A percentile compares a stretch with the other conserved stretches of the same genome.
phyloP scores from a whole-genome alignment of 192 early-diverging fungal genomes.

The Linnemannia hyalina region DNA sequence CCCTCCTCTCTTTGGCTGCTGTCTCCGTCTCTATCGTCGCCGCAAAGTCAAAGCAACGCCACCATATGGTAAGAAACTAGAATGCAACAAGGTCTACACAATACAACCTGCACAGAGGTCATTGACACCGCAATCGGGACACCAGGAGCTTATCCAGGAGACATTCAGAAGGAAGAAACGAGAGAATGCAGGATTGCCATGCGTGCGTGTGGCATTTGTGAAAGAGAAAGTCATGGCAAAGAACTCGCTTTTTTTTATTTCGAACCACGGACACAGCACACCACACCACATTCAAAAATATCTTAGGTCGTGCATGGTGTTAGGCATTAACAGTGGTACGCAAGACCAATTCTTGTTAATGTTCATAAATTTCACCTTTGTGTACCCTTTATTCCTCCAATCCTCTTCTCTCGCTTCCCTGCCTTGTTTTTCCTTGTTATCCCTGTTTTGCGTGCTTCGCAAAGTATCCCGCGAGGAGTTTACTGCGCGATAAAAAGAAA shows the following conservation, averaged over 20 bases:
- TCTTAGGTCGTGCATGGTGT: no score
- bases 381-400: no score
- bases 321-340: no score
- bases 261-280: no score
- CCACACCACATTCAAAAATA: no score
- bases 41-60: slow-evolving; percentile 14
- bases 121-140: background rate
- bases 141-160: background rate
- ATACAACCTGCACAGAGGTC: background rate
- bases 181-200: background rate
- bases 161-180: background rate
- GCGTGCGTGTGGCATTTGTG: background rate
- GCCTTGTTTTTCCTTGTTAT: background rate
- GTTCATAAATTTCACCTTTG: no score
- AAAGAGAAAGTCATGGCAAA: no score
- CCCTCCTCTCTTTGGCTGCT: slow-evolving; percentile 5
- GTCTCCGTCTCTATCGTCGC: slow-evolving; percentile 18
- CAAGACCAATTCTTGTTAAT: no score
- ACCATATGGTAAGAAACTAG: slow-evolving; percentile 18
- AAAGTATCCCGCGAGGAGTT: background rate
- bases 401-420: background rate
- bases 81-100: background rate
- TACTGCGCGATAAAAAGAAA: background rate
- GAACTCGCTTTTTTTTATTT: no score
- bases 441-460: background rate